Evolutionary conservation across 2,329 filamentous ascomycete species (phyloP), one percentile per base, ranked within the genome.

Genomic region (Ophiobolus disseminans): DNA sequence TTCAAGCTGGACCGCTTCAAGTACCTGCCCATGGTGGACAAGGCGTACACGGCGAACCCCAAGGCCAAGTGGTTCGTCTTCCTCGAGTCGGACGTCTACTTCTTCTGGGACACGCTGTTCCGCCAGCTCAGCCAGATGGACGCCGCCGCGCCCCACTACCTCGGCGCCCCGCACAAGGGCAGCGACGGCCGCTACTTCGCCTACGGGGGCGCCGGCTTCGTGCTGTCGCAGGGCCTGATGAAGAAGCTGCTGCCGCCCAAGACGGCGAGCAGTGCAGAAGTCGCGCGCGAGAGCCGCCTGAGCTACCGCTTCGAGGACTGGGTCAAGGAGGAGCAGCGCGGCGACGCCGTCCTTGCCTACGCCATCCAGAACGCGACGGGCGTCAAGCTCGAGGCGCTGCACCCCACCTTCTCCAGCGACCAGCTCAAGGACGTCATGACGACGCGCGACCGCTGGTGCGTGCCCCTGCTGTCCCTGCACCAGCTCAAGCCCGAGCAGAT

Each of bases 1-100:
- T 83, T 81, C 80, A 78, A 76, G 53, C 70, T 83, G 21, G 81
- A 84, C 62, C 82, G 82, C 58, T 83, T 80, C 79, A 84, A 84
- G 66, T 83, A 83, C 64, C 71, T 83, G 43, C 81, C 81, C 28
- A 78, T 83, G 73, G 77, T 81, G 3, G 77, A 81, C 50, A 80
- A 81, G 65, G 77, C 80, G 0, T 74, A 78, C 48, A 59, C 62
- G 11, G 41, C 72, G 38, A 66, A 65, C 39, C 70, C 70, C 19
- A 63, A 64, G 38, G 68, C 65, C 31, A 68, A 72, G 49, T 74
- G 70, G 71, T 74, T 68, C 43, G 63, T 74, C 50, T 73, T 74
- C 55, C 58, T 74, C 36, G 71, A 74, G 51, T 66, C 68, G 13
- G 72, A 74, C 50, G 65, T 70, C 36, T 72, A 70, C 57, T 65